These are phyloP conservation scores for Purpureocillium lavendulum DNA, from an alignment of 2,329 filamentous ascomycete genomes.

Conservation along the genomic window DNA sequence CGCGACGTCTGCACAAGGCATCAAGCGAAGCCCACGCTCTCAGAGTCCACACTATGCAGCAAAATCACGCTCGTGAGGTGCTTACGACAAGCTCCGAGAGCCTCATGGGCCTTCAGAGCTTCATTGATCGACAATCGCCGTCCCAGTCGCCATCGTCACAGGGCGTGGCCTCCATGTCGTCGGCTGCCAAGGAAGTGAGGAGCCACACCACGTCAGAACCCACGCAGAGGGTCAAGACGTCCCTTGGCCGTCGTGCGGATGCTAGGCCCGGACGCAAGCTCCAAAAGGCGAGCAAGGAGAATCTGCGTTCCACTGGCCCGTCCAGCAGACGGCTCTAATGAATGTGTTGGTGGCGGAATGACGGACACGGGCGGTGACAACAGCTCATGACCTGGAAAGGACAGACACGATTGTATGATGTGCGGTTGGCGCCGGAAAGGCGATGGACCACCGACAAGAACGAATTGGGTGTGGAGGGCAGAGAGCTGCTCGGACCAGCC, in stretches of 20 bases:
- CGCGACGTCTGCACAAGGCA: no score
- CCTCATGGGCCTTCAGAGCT: conserved; percentile 13
- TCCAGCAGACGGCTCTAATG: no score
- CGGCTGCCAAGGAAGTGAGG: neutral
- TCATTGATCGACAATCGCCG: conserved; percentile 14
- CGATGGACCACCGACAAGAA: no score
- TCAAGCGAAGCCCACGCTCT: conserved; percentile 1
- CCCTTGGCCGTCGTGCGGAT: conserved; percentile 15
- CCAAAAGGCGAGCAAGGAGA: conserved; percentile 13
- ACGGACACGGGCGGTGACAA: conserved; percentile 5
- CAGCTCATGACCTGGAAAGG: no score
- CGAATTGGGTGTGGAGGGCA: no score
- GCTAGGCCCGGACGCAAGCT: conserved; percentile 9
- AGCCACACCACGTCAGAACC: neutral
- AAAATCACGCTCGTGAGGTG: neutral
- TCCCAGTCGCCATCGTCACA: conserved; percentile 15
- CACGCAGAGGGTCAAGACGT: conserved; percentile 16
- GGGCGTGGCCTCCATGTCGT: conserved; percentile 16
- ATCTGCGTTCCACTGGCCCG: conserved; percentile 4
- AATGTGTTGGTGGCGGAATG: no score
- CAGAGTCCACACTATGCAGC: conserved; percentile 6
- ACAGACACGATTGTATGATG: no score
- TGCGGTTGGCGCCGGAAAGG: no score
- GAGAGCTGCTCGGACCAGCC: no score
- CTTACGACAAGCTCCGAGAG: conserved; percentile 14